Evolutionary conservation across 2,329 filamentous ascomycete species (phyloP), one percentile per base, ranked within the genome.

Genomic region (Pezicula rhizophila): DNA sequence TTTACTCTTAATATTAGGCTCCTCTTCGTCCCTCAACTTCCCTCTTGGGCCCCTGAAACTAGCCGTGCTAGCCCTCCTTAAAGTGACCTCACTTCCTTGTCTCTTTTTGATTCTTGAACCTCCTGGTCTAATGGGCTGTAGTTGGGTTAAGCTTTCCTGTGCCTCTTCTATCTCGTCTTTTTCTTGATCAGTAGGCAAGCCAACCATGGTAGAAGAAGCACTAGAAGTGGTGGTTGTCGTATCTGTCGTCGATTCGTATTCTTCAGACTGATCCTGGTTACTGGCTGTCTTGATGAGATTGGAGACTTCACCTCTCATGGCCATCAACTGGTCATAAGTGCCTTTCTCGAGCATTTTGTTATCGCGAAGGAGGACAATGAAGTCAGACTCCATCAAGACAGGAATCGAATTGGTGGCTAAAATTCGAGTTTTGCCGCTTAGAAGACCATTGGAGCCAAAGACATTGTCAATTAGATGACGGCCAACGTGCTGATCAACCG

Each of bases 401-500:
- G 90, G 83, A 50, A 99, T 96, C 0, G 93, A 87, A 64, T 99
- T 99, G 17, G 93, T 99, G 8, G 93, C 91, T 44, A 99, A 76
- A 47, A 99, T 87, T 56, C 92, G 84, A 6, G 92, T 96, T 70
- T 97, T 97, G 35, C 85, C 80, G 45, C 75, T 78, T 20, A 99
- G 77, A 6, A 99, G 74, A 56, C 93, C 93, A 53, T 84, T 85
- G 4, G 86, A 77, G 11, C 93, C 93, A 33, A 99, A 80, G 1
- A 99, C 93, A 54, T 93, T 89, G 64, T 97, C 87, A 60, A 96
- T 96, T 49, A 99, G 79, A 69, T 99, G 93, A 55, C 89, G 80
- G 44, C 93, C 93, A 51, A 99, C 93, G 64, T 99, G 93, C 56
- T 95, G 92, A 69, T 99, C 93, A n/a, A 99, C 93, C 1, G 95